These are phyloP conservation scores for Verticillium albo-atrum DNA, from an alignment of 2,329 filamentous ascomycete species.

Conservation along the genomic window DNA sequence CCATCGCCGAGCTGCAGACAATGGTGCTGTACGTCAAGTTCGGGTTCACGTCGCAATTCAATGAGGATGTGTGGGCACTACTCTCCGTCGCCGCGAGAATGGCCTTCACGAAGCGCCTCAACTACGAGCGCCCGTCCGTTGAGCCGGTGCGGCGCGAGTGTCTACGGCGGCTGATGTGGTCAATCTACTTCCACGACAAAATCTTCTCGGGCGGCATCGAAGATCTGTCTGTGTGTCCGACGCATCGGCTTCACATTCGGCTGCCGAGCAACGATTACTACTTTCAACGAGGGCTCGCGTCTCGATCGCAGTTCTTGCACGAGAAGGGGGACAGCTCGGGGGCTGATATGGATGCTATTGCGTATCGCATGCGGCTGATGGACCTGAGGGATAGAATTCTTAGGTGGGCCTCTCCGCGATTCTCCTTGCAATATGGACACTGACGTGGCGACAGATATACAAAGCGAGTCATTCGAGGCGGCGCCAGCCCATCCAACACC, in stretches of 20 bases:
- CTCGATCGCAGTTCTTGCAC: slow-evolving; percentile 11
- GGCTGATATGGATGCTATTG: slow-evolving; percentile 13
- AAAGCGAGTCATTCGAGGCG: background rate
- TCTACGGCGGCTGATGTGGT: slow-evolving; percentile 20
- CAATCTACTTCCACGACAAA: slow-evolving; percentile 17
- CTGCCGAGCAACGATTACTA: slow-evolving; percentile 18
- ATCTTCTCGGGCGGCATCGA: slow-evolving; percentile 20
- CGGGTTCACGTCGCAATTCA: slow-evolving; percentile 6
- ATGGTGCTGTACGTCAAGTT: slow-evolving; percentile 15
- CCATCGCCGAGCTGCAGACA: slow-evolving; percentile 13
- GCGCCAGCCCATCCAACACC: slow-evolving; percentile 11
- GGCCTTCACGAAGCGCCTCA: slow-evolving; percentile 19
- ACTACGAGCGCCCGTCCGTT: slow-evolving; percentile 15
- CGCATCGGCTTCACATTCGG: slow-evolving; percentile 16
- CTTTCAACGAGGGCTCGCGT: slow-evolving; percentile 18
- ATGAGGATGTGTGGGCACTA: slow-evolving; percentile 15
- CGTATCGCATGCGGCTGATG: slow-evolving; percentile 14
- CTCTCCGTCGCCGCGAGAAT: slow-evolving; percentile 17
- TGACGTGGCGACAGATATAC: background rate
- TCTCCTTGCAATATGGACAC: background rate
- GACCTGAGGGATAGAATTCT: slow-evolving; percentile 17
- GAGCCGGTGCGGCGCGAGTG: slow-evolving; percentile 17
- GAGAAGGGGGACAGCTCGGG: background rate
- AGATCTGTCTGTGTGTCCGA: slow-evolving; percentile 20
- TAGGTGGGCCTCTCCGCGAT: background rate